Conservation (phyloP, 2,329 filamentous ascomycete species). For the Fusarium verticillioides region DNA sequence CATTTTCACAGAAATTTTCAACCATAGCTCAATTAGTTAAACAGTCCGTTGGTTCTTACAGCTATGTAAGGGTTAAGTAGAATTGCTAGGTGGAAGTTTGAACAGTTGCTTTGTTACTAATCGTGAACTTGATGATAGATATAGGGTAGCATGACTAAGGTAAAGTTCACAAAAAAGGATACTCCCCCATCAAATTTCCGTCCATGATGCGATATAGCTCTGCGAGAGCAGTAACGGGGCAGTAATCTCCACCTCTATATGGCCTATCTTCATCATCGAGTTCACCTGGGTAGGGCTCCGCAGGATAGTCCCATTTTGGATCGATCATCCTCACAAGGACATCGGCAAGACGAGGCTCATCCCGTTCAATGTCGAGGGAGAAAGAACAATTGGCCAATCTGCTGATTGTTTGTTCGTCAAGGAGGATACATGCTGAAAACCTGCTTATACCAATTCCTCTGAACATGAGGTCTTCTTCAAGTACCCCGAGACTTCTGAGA, state of each 20-base stretch:
- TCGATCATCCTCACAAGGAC: slow-evolving; percentile 11
- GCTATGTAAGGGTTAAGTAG: not conserved
- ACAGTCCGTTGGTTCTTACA: too few species aligned
- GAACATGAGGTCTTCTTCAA: slow-evolving; percentile 19
- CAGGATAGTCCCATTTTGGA: slow-evolving; percentile 25
- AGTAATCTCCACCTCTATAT: slow-evolving; percentile 12
- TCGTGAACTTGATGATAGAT: not conserved
- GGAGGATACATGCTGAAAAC: slow-evolving; percentile 10
- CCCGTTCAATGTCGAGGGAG: not conserved
- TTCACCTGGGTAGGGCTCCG: not conserved
- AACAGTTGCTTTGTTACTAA: not conserved
- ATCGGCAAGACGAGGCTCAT: not conserved
- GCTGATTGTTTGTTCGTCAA: slow-evolving; percentile 5
- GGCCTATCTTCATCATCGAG: not conserved
- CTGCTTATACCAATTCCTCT: slow-evolving; percentile 15
- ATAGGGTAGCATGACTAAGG: not conserved
- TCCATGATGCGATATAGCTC: slow-evolving; percentile 19
- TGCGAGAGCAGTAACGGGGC: not conserved
- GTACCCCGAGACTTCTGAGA: slow-evolving; percentile 5
- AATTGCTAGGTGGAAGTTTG: not conserved
- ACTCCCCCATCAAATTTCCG: slow-evolving; percentile 20
- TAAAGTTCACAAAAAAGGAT: slow-evolving; percentile 3
- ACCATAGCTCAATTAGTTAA: too few species aligned
- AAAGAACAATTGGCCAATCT: slow-evolving; percentile 1
- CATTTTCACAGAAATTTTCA: too few species aligned